Base-by-base conservation (phyloP, 495 filamentous ascomycete species). In the Delitschia confertaspora region DNA sequence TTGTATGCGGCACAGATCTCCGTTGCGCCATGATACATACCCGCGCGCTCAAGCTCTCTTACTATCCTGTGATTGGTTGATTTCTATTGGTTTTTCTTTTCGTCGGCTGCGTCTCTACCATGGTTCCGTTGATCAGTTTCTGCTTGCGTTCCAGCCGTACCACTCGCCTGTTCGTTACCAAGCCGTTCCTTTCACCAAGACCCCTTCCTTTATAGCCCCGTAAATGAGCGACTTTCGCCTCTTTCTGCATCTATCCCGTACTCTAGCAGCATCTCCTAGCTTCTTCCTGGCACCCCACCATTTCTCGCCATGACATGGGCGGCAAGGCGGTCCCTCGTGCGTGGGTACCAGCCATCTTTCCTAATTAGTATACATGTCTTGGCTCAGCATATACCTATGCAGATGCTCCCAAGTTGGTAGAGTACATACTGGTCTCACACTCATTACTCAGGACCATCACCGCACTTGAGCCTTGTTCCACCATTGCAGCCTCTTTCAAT, bases 21-120 rank as follows among this genome's bases (percentile, higher is more conserved):
- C 44, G 38, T 56, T 56, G 53, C 53, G 53, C 53, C 53, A 57
- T 57, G 53, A 35, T 57, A 57, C 53, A 52, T 57, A 57, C 53
- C 53, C 53, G 53, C 53, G 52, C 52, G 46, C 47, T 35, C 31
- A 27, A n/a, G 33, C 13, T 9, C 33, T 31, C 21, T 30, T 27
- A 23, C 38, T 29, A 20, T 26, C 36, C 36, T 56, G 49, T 57
- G 53, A 49, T 57, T 57, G 45, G 42, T 17, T 42, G 40, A 47
- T 22, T 16, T 6, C 19, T 33, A 42, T 42, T 50, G 45, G 41
- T 41, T 38, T 45, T 49, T 44, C 51, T 49, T 57, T 52, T 57
- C 53, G 49, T 49, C 48, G 49, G 37, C 45, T 53, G 49, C 53
- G 31, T 46, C 41, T 29, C 32, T 24, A 40, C 38, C 33, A 35